Base-by-base conservation (phyloP, 2,329 filamentous ascomycete species). In the Pseudopithomyces chartarum region DNA sequence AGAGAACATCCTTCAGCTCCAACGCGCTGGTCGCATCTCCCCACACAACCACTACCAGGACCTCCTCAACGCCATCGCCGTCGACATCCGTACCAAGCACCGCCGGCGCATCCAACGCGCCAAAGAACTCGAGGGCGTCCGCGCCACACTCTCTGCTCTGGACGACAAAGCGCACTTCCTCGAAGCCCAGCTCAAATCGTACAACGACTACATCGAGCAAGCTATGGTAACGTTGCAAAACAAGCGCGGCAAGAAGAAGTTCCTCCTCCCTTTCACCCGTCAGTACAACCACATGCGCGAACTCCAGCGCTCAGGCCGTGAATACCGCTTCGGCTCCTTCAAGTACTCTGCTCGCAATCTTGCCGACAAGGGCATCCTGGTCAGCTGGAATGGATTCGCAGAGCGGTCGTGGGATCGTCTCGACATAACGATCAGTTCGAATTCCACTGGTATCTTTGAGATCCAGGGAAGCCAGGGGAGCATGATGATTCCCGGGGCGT, bases 121-220 rank as follows among this genome's bases (percentile, higher is more conserved):
- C 72, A 89, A 91, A 46, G 95, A 99, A 76, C 77, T 98, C 38
- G 95, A 99, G 66, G 89, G 89, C 43, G 91, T 94, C 20, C 85
- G 89, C 26, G 81, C 90, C 56, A 95, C 91, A 1, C 81, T 95
- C 15, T 77, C 82, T 42, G 91, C 92, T 62, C 79, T 96, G 59
- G 88, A 91, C 75, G 87, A 92, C 66, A 95, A 99, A 79, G 93
- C 94, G 36, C 86, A 87, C 63, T 99, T 96, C 78, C 85, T 99
- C 10, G 95, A 99, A 73, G 90, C 92, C 66, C 95, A 99, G 78
- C 86, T 96, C 58, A 97, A 97, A 82, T 95, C 89, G 63, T 99
- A 99, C 79, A 97, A 99, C 73, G 92, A 99, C 79, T 99, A 99
- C 78, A 97, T 99, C 71, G 96, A 99, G 79, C 93, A 97, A 76